Base-by-base conservation (phyloP, 2,329 filamentous ascomycete genomes). In the Aureobasidium musti region DNA sequence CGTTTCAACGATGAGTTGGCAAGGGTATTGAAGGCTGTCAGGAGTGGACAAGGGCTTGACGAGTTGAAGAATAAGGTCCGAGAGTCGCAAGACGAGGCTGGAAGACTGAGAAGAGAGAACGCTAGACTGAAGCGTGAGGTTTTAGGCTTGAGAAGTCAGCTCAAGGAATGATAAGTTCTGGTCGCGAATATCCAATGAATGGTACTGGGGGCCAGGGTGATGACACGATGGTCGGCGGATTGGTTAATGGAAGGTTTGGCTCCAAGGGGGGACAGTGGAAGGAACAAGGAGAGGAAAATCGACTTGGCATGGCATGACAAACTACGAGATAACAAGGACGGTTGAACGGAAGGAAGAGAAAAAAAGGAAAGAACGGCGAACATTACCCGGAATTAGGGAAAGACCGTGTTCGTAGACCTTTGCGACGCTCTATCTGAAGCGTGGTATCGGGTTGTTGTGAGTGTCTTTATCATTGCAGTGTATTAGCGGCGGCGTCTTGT, bases 1-100 rank as follows among this genome's bases (percentile, higher is more conserved):
- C 89, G 89, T 68, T 97, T 97, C 81, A 97, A 97, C 73, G 86
- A 87, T n/a, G 94, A 97, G 79, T 80, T 98, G 56, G 89, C 87
- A 72, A 92, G 90, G 80, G 91, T 97, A 68, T 83, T 92, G 50
- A 89, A 87, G 76, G 91, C 89, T 47, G 83, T 95, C 56, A 87
- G 87, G 70, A 86, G 87, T 4, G 89, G 90, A 57, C 89, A 91
- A 49, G 91, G 91, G 13, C 90, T 91, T 72, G 90, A 92, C 72
- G 91, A 94, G 72, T 78, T 97, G 68, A 84, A 92, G 73, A 80
- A 80, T 41, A 87, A 87, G 74, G 76, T 97, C 68, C 89, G 86
- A 71, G 90, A 92, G 70, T 84, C 86, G 61, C 84, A 90, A 70
- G 92, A 96, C 68, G 93, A 97, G 78, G 85, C 87, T 66, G 87